Base-by-base conservation (phyloP, 1,284 basidiomycete species). In the Amylostereum areolatum region DNA sequence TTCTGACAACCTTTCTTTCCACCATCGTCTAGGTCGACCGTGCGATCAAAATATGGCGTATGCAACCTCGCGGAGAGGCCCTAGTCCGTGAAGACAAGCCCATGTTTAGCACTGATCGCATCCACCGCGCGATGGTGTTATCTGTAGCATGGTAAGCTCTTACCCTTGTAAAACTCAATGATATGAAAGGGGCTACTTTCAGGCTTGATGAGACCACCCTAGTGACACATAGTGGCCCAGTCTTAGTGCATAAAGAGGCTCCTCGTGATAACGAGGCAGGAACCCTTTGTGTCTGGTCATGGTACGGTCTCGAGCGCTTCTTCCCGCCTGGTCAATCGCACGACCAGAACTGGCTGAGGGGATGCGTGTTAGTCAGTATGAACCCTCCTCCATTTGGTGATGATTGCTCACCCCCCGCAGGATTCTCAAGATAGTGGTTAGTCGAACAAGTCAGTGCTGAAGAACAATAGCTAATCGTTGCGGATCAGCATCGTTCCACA, bases 361-460 rank as follows among this genome's bases (percentile, higher is more conserved):
- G 83, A 30, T 80, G 77, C 56, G 74, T 76, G 48, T 79, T 80
- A 45, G 85, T 86, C 62, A 47, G 80, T 69, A 29, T 43, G 43
- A n/a, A 5, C 53, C 27, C 46, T 48, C n/a, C 45, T 57, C 7
- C 45, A 46, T 33, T 30, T 32, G n/a, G 42, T 44, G 11, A 25
- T 18, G 45, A 40, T 49, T 58, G 35, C 55, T 32, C 5, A 9
- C 46, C 47, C 29, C 46, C 4, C 29, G 31, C 52, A 88, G 85
- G 85, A 88, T 60, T 88, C 80, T 61, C 79, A 80, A 58, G 79
- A 85, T 57, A 88, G 85, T 59, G 72, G 85, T 86, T 65, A 56
- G 61, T 58, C 18, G 18, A 18, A 18, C 18, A 18, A 18, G 18
- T 18, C 18, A 18, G 18, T 18, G 18, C 18, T 18, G 18, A 18